Conservation (phyloP, 2,329 filamentous ascomycete species). For the Cordyceps sp. region DNA sequence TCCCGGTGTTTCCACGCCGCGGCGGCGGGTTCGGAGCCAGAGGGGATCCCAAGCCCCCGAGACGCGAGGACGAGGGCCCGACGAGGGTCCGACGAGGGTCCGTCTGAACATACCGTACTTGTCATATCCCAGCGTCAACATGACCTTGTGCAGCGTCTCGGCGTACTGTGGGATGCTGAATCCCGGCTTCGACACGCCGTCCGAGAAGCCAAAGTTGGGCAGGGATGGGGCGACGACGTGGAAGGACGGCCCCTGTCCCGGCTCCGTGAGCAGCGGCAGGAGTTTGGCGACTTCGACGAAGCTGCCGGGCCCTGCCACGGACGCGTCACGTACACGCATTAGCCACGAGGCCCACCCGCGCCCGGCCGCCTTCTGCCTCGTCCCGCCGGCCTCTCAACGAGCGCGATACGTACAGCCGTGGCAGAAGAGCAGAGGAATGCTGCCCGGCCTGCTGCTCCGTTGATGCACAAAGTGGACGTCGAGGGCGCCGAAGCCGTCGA, state of each 20-base stretch:
- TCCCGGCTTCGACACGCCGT: slow-evolving; percentile 11
- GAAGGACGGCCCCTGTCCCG: slow-evolving; percentile 25
- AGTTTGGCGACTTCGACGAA: slow-evolving; percentile 52
- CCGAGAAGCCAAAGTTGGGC: slow-evolving; percentile 30
- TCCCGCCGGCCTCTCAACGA: too few species aligned
- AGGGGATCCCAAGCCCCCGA: too few species aligned
- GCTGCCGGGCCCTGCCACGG: slow-evolving; percentile 39
- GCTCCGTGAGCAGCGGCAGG: slow-evolving; percentile 26
- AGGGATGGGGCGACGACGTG: slow-evolving; percentile 41
- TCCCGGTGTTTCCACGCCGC: too few species aligned
- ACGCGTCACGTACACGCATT: neutral
- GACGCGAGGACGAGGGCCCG: too few species aligned
- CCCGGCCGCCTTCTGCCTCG: too few species aligned
- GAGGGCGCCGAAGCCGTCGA: slow-evolving; percentile 41
- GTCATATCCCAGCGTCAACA: slow-evolving; percentile 45
- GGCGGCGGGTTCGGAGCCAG: too few species aligned
- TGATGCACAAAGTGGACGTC: slow-evolving; percentile 50
- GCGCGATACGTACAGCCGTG: slow-evolving; percentile 9
- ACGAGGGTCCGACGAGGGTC: too few species aligned
- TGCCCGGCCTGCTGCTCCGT: slow-evolving; percentile 27
- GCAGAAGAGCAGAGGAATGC: slow-evolving; percentile 46
- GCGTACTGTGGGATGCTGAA: slow-evolving; percentile 18
- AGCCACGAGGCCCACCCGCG: too few species aligned
- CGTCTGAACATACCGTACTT: slow-evolving; percentile 17
- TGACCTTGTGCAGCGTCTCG: slow-evolving; percentile 49